Percentiles rank a stretch among this genome's conserved stretches.
Conservation (phyloP, 441 rosid genomes). For the Adansonia rubrostipa region DNA sequence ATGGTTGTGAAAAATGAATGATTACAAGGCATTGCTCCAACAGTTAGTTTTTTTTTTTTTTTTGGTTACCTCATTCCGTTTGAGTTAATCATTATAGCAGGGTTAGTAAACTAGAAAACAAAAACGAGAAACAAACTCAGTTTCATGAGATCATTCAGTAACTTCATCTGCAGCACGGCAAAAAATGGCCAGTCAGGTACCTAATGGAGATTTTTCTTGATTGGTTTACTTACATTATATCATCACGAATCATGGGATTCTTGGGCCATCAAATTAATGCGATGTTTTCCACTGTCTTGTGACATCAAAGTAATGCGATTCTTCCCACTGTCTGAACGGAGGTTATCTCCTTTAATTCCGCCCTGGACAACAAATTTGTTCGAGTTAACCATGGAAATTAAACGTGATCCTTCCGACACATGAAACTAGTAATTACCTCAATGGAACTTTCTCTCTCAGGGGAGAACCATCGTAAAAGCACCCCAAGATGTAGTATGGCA, state of each 20-base stretch:
- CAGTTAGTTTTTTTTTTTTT: not conserved
- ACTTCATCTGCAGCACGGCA: not conserved
- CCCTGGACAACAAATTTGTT: conserved; percentile 63
- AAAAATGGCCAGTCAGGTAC: not conserved
- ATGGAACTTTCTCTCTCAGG: conserved; percentile 55
- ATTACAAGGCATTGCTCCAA: conserved; percentile 22
- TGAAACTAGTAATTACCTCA: conserved; percentile 60
- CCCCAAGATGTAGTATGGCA: conserved; percentile 85
- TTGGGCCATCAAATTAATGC: conserved; percentile 74
- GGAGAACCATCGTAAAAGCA: conserved; percentile 87
- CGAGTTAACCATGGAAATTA: conserved; percentile 12
- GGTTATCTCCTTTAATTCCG: conserved; percentile 85
- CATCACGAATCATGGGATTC: conserved; percentile 89
- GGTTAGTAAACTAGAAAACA: conserved; percentile 16
- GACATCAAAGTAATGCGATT: conserved; percentile 66
- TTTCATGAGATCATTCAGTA: not conserved
- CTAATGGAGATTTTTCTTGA: not conserved
- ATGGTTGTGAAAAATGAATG: not conserved
- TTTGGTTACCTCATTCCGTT: not conserved
- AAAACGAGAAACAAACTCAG: not conserved
- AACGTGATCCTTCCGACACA: conserved; percentile 35
- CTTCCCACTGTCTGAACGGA: conserved; percentile 88
- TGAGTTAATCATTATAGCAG: not conserved
- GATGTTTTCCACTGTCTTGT: conserved; percentile 82
- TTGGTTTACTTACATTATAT: conserved; percentile 8